phyloP scores from a whole-genome alignment of 306 rosid genomes.

The Dalbergia cochinchinensis region DNA sequence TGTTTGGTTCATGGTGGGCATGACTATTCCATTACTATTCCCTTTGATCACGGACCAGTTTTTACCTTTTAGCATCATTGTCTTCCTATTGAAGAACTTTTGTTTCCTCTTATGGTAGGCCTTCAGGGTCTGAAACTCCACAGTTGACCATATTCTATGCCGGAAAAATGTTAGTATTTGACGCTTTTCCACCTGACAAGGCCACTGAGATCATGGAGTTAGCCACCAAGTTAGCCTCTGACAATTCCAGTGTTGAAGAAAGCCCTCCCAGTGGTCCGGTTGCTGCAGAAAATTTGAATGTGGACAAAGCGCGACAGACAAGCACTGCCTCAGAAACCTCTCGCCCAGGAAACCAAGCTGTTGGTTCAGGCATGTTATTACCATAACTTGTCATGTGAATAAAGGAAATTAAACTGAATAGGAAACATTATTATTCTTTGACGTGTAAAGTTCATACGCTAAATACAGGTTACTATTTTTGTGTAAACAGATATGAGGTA shows the following conservation, averaged over 20 bases:
- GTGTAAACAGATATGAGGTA: constrained; percentile 67
- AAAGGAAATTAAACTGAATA: no score
- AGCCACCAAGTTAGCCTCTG: constrained; percentile 65
- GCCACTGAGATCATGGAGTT: constrained; percentile 80
- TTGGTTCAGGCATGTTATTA: background rate
- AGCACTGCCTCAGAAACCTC: no score
- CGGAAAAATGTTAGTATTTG: constrained; percentile 76
- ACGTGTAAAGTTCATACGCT: background rate
- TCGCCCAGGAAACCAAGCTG: no score
- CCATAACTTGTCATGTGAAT: background rate
- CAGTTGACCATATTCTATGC: constrained; percentile 78
- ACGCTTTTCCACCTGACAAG: constrained; percentile 58
- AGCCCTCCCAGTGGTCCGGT: background rate
- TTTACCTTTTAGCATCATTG: no score
- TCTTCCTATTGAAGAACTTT: no score
- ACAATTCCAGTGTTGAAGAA: constrained; percentile 6
- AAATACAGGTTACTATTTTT: constrained; percentile 22
- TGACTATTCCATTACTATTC: no score
- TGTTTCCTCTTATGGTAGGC: no score
- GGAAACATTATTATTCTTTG: background rate
- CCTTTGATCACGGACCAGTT: no score
- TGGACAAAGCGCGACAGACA: constrained; percentile 4
- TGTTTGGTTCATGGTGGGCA: no score
- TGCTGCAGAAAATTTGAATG: constrained; percentile 35
- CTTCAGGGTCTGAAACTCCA: constrained; percentile 48